phyloP scores from a whole-genome alignment of 306 rosid species.

The Cicer yamashitae region DNA sequence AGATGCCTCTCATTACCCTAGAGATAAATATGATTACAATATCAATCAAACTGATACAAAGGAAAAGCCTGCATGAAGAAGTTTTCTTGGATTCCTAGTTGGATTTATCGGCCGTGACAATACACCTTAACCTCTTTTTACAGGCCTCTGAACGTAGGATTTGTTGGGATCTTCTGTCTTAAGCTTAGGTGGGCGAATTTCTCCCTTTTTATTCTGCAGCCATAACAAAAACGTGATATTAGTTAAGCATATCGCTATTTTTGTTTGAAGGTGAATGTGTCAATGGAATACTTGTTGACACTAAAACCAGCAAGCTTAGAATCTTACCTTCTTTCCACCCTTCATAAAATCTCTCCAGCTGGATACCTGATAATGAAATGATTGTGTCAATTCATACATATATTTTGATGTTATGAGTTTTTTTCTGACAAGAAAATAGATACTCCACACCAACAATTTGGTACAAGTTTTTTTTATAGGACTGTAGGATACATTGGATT shows the following conservation, averaged over 20 bases:
- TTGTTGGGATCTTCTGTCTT: slow-evolving; percentile 99
- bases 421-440: slow-evolving; percentile 16
- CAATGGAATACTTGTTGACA: neutral
- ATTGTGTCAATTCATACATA: neutral
- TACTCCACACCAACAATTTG: slow-evolving; percentile 26
- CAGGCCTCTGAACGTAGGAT: slow-evolving; percentile 96
- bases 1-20: slow-evolving; percentile 42
- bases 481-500: neutral
- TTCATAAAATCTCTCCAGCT: slow-evolving; percentile 99
- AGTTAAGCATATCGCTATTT: slow-evolving; percentile 3
- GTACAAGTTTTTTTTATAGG: neutral
- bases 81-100: slow-evolving; percentile 32
- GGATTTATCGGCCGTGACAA: neutral
- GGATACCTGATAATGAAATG: slow-evolving; percentile 73
- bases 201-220: slow-evolving; percentile 88
- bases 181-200: slow-evolving; percentile 94
- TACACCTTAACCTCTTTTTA: slow-evolving; percentile 77
- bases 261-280: neutral
- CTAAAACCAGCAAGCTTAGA: slow-evolving; percentile 2
- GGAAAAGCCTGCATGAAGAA: slow-evolving; percentile 43
- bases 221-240: neutral
- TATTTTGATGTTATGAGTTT: neutral
- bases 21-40: slow-evolving; percentile 47
- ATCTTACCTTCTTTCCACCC: slow-evolving; percentile 95
- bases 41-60: slow-evolving; percentile 41